Percentiles rank a stretch among this genome's conserved stretches.
phyloP scores from a whole-genome alignment of 768 basidiomycete genomes.

The Nidularia pulvinata region DNA sequence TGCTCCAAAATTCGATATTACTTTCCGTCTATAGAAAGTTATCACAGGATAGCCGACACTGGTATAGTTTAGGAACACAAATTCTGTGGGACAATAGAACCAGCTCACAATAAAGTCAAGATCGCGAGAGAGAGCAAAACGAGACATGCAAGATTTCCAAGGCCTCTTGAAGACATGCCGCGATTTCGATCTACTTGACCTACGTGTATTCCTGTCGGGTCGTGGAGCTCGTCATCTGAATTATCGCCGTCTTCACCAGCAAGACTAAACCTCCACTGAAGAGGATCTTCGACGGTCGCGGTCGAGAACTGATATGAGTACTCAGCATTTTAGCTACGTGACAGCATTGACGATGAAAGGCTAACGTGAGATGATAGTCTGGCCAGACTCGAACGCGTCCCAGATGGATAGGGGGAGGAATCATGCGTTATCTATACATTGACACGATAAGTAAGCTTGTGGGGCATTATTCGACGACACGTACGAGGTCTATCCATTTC shows the following conservation, averaged over 20 bases:
- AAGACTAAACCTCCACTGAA: constrained; percentile 53
- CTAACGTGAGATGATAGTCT: constrained; percentile 20
- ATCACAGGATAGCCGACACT: constrained; percentile 39
- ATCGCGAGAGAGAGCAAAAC: constrained; percentile 42
- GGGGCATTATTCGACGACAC: neutral
- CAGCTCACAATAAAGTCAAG: constrained; percentile 60
- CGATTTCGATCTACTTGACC: constrained; percentile 8
- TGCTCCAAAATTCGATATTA: constrained; percentile 20
- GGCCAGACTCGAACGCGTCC: constrained; percentile 23
- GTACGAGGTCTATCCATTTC: constrained; percentile 7
- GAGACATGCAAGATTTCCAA: constrained; percentile 65
- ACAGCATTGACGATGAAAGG: neutral
- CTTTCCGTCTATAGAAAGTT: constrained; percentile 20
- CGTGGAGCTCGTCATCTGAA: constrained; percentile 34
- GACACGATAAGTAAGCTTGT: neutral
- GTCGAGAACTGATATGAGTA: constrained; percentile 41
- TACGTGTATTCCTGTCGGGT: constrained; percentile 8
- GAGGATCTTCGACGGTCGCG: constrained; percentile 41
- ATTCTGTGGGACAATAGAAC: constrained; percentile 14
- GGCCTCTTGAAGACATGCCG: constrained; percentile 50
- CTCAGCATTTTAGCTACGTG: neutral
- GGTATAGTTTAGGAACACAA: neutral
- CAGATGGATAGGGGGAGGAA: constrained; percentile 25
- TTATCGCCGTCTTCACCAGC: constrained; percentile 36
- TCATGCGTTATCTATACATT: constrained; percentile 15